These are phyloP conservation scores for Hymenoscyphus fructigenus DNA, from an alignment of 2,329 filamentous ascomycete species.

Conservation along the genomic window DNA sequence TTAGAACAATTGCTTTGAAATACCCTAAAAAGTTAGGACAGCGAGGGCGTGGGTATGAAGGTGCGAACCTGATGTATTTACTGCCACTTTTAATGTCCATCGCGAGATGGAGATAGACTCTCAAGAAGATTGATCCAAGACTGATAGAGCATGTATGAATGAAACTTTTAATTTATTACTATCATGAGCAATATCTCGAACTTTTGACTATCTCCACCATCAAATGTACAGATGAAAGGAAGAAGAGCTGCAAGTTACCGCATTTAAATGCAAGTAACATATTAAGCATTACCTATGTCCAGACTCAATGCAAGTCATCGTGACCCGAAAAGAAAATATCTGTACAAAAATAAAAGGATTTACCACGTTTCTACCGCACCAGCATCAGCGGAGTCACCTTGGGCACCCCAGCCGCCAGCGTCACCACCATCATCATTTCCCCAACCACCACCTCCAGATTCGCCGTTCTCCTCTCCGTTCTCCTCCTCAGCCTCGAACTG, in stretches of 20 bases:
- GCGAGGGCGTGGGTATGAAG: too few species aligned
- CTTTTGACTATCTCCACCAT: not conserved
- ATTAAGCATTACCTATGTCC: not conserved
- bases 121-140: not conserved
- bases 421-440: not conserved
- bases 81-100: too few species aligned
- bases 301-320: not conserved
- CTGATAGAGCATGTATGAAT: not conserved
- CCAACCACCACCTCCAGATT: constrained; percentile 3
- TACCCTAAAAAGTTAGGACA: too few species aligned
- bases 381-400: not conserved
- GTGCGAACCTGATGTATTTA: too few species aligned
- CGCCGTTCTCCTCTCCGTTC: constrained; percentile 9
- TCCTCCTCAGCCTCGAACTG: constrained; percentile 32
- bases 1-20: too few species aligned
- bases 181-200: not conserved
- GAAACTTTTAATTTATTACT: not conserved
- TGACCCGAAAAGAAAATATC: not conserved
- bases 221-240: not conserved
- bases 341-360: not conserved
- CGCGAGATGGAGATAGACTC: too few species aligned
- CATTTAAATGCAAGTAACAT: not conserved
- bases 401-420: constrained; percentile 9
- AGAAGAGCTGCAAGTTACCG: not conserved
- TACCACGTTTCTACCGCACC: not conserved